Evolutionary conservation across 1,139 yeast genomes (phyloP).

Genomic region (Taphrina wiesneri): DNA sequence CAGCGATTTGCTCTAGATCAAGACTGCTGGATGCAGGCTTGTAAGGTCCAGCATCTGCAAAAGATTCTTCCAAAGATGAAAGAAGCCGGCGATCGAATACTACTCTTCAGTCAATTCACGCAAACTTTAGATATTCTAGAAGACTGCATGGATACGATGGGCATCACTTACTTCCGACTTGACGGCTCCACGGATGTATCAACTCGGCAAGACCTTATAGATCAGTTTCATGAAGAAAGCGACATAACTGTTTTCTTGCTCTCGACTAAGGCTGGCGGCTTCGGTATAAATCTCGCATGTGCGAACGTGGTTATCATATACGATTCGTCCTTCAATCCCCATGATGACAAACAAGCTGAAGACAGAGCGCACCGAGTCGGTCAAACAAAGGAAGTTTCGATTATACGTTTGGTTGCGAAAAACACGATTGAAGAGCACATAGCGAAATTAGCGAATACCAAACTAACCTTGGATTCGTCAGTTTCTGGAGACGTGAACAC

Average conservation of each 20-base stretch:
- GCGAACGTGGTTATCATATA: slow-evolving; percentile 90
- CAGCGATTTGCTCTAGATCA: slow-evolving; percentile 55
- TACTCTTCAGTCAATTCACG: slow-evolving; percentile 88
- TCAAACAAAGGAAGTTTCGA: slow-evolving; percentile 82
- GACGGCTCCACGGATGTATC: slow-evolving; percentile 96
- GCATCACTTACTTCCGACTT: slow-evolving; percentile 73
- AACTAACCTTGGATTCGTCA: slow-evolving; percentile 77
- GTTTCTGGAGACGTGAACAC: slow-evolving; percentile 55
- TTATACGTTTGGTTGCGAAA: slow-evolving; percentile 70
- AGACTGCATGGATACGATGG: slow-evolving; percentile 63
- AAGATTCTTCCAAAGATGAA: slow-evolving; percentile 63
- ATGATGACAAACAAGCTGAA: slow-evolving; percentile 97
- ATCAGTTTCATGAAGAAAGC: slow-evolving; percentile 73
- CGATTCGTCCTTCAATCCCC: slow-evolving; percentile 95
- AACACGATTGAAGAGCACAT: slow-evolving; percentile 88
- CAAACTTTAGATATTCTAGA: slow-evolving; percentile 88
- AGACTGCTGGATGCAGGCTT: slow-evolving; percentile 69
- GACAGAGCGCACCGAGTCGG: slow-evolving; percentile 98
- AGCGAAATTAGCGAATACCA: slow-evolving; percentile 80
- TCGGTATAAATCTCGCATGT: slow-evolving; percentile 93
- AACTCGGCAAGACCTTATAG: slow-evolving; percentile 81
- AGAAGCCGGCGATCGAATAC: slow-evolving; percentile 66
- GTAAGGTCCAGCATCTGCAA: slow-evolving; percentile 65
- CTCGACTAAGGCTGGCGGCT: slow-evolving; percentile 97
- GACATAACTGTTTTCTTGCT: slow-evolving; percentile 81